A percentile compares a stretch with the other conserved stretches of the same genome.
Conservation (phyloP, 257 asterid species). For the Nicotiana undulata region DNA sequence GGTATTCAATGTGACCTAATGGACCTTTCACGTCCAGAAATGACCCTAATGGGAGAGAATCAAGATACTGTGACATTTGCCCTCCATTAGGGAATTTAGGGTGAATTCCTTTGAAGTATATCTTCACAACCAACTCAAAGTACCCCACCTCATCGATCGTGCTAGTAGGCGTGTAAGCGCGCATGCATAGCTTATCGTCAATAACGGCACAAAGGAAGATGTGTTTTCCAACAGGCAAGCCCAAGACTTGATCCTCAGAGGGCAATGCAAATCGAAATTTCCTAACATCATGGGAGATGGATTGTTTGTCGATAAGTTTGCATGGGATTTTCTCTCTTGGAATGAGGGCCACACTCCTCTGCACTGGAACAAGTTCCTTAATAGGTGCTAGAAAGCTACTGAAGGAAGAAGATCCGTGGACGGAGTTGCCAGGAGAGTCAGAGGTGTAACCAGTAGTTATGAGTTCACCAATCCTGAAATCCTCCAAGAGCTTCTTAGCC, state of each 20-base stretch:
- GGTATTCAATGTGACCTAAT: slow-evolving; percentile 81
- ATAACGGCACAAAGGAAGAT: slow-evolving; percentile 59
- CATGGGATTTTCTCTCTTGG: slow-evolving; percentile 71
- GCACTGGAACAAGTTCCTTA: slow-evolving; percentile 27
- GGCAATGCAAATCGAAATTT: slow-evolving; percentile 64
- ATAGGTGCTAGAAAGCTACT: slow-evolving; percentile 37
- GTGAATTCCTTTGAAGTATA: slow-evolving; percentile 61
- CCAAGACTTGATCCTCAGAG: slow-evolving; percentile 55
- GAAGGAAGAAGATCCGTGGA: slow-evolving; percentile 51
- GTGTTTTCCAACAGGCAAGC: slow-evolving; percentile 80
- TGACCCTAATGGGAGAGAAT: slow-evolving; percentile 42
- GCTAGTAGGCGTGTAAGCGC: slow-evolving; percentile 89
- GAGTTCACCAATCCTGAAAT: slow-evolving; percentile 69
- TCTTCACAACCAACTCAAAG: slow-evolving; percentile 70
- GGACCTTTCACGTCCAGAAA: slow-evolving; percentile 75
- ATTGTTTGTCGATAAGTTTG: slow-evolving; percentile 42
- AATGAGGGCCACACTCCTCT: slow-evolving; percentile 35
- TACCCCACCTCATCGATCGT: slow-evolving; percentile 53
- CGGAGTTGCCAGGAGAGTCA: slow-evolving; percentile 63
- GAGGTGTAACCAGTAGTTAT: slow-evolving; percentile 59
- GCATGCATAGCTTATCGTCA: slow-evolving; percentile 74
- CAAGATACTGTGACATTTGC: slow-evolving; percentile 68
- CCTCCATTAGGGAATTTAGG: slow-evolving; percentile 93
- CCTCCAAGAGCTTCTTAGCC: slow-evolving; percentile 70
- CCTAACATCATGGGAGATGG: slow-evolving; percentile 72